Conservation (phyloP, 2,329 filamentous ascomycete species). For the Cladorrhinum sp. region DNA sequence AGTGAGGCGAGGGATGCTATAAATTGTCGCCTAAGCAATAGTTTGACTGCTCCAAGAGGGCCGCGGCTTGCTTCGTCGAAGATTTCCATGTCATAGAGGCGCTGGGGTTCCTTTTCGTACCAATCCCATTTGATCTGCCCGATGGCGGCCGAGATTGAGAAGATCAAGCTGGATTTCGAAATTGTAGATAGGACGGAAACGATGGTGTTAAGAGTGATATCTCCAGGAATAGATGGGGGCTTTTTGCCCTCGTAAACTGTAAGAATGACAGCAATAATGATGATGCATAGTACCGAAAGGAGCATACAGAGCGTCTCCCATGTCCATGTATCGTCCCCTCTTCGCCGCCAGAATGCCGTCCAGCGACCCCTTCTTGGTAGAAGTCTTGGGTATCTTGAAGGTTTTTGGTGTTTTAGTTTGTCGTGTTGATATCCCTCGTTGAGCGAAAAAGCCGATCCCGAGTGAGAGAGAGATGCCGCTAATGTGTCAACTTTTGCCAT, state of each 20-base stretch:
- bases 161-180: constrained; percentile 7
- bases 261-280: not conserved
- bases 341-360: not conserved
- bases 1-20: not conserved
- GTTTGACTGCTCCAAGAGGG: constrained; percentile 4
- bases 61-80: constrained; percentile 6
- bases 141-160: not conserved
- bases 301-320: constrained; percentile 4
- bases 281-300: not conserved
- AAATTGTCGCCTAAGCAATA: not conserved
- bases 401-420: too few species aligned
- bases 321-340: not conserved
- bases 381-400: not conserved
- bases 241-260: not conserved
- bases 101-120: constrained; percentile 1
- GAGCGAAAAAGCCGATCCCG: too few species aligned
- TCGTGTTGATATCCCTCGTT: too few species aligned
- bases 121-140: constrained; percentile 8
- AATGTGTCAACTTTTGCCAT: too few species aligned
- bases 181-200: not conserved
- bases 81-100: not conserved
- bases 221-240: not conserved
- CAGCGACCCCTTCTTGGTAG: not conserved
- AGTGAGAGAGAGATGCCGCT: too few species aligned
- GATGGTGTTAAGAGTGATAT: constrained; percentile 1